Conservation (phyloP, 192 early-diverging fungal genomes). For the Backusella parvicylindrica region DNA sequence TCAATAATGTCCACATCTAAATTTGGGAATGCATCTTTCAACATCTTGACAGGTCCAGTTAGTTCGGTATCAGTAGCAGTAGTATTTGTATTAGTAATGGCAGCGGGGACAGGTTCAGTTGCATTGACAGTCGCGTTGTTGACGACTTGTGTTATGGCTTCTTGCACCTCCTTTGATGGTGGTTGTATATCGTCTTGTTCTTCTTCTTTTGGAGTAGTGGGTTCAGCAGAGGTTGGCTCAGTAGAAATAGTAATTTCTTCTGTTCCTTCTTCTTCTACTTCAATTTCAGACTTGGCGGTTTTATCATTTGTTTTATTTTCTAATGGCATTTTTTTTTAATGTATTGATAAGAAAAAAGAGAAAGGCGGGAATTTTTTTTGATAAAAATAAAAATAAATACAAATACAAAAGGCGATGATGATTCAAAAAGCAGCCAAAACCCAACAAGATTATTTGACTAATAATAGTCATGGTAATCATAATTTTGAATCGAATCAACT, state of each 20-base stretch:
- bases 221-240: background rate
- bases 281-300: background rate
- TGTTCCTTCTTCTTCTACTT: background rate
- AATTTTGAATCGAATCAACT: background rate
- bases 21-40: conserved; percentile 49
- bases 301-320: background rate
- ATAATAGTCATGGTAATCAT: too few species aligned
- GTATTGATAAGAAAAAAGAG: background rate
- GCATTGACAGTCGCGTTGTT: background rate
- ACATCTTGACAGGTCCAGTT: background rate
- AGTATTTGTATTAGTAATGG: background rate
- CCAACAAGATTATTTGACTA: background rate
- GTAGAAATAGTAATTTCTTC: background rate
- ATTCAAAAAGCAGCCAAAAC: background rate
- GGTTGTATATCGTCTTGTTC: background rate
- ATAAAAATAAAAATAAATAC: background rate
- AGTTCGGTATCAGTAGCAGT: background rate
- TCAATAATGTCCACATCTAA: conserved; percentile 49
- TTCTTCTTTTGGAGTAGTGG: background rate
- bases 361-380: background rate
- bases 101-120: background rate
- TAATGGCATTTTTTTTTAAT: background rate
- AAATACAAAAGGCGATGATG: background rate
- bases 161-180: background rate
- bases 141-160: background rate